These are phyloP conservation scores for Vigna radiata DNA, from an alignment of 306 rosid genomes.

Conservation along the genomic window DNA sequence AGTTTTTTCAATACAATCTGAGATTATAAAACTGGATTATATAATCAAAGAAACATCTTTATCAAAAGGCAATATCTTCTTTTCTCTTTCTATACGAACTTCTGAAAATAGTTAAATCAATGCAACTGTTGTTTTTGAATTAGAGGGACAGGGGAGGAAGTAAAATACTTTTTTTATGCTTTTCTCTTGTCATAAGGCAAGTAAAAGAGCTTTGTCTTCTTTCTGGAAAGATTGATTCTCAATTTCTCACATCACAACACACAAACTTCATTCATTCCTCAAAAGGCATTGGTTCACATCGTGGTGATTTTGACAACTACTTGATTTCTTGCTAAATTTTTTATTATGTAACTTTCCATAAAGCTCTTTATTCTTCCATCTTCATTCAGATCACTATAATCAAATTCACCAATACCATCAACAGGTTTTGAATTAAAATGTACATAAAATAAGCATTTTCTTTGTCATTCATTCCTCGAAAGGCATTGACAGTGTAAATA, in stretches of 20 bases:
- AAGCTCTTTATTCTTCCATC: too few species aligned
- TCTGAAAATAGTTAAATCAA: neutral
- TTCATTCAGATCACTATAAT: too few species aligned
- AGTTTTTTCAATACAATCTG: neutral
- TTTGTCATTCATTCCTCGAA: too few species aligned
- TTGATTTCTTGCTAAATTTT: neutral
- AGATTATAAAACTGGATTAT: slow-evolving; percentile 7
- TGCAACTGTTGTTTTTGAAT: too few species aligned
- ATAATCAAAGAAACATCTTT: slow-evolving; percentile 7
- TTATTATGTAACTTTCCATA: too few species aligned
- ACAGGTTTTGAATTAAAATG: too few species aligned
- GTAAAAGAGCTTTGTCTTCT: slow-evolving; percentile 35
- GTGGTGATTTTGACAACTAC: neutral
- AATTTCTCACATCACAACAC: neutral
- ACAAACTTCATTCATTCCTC: neutral
- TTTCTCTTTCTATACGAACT: neutral
- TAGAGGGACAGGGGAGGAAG: too few species aligned
- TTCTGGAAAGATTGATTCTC: slow-evolving; percentile 26
- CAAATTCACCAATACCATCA: too few species aligned
- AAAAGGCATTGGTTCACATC: neutral
- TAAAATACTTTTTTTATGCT: neutral
- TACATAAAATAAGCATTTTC: too few species aligned
- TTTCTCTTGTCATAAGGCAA: slow-evolving; percentile 33
- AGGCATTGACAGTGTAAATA: too few species aligned
- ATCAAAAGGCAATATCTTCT: neutral